Conservation (phyloP, 1,284 basidiomycete genomes). For the Heterobasidion parviporum region DNA sequence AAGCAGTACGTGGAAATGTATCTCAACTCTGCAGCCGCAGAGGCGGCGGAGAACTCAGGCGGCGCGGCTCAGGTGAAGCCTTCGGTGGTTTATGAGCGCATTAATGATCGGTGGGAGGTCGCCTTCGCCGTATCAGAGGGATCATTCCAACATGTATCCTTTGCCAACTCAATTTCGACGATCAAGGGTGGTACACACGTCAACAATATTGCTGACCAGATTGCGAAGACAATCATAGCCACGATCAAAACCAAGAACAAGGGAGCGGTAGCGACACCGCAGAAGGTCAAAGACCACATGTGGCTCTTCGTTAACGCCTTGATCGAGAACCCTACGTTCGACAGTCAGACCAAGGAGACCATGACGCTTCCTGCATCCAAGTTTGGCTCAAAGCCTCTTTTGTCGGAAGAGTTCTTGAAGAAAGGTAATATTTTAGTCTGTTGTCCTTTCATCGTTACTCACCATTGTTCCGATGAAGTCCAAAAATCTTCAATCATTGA, state of each 20-base stretch:
- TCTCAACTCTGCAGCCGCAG: conserved; percentile 63
- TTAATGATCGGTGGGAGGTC: conserved; percentile 87
- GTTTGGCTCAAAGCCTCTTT: conserved; percentile 80
- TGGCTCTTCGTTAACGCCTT: conserved; percentile 98
- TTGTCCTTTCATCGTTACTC: conserved; percentile 8
- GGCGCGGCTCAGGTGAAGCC: conserved; percentile 74
- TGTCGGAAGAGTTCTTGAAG: conserved; percentile 94
- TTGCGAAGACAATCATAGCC: conserved; percentile 78
- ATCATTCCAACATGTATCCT: conserved; percentile 89
- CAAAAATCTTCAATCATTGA: conserved; percentile 89
- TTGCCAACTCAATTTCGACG: conserved; percentile 97
- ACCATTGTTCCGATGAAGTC: conserved; percentile 38
- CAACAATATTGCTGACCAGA: conserved; percentile 78
- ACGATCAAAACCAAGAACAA: conserved; percentile 96
- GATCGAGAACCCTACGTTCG: conserved; percentile 98
- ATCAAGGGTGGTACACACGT: conserved; percentile 98
- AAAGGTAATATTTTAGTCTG: conserved; percentile 52
- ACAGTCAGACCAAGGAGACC: conserved; percentile 98
- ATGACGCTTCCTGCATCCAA: conserved; percentile 85
- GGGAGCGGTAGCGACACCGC: conserved; percentile 84
- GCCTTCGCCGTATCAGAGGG: conserved; percentile 94
- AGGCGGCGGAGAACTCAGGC: conserved; percentile 57
- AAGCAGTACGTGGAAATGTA: conserved; percentile 98
- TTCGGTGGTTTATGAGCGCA: conserved; percentile 76
- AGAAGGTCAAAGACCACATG: conserved; percentile 96